Conservation (phyloP, 495 filamentous ascomycete species). For the Penicillium simplicissimum region DNA sequence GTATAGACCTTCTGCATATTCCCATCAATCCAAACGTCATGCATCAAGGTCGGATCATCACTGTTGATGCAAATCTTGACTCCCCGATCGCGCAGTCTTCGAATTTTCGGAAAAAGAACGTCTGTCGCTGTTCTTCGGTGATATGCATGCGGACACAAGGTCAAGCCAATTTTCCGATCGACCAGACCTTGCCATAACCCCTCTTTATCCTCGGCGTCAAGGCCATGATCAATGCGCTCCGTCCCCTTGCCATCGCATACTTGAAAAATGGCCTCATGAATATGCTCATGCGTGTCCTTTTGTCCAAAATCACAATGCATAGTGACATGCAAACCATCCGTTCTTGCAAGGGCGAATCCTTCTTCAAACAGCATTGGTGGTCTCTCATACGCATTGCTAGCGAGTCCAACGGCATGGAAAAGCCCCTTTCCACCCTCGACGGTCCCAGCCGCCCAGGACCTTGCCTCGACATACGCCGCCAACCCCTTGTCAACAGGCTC, state of each 20-base stretch:
- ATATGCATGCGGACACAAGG: slow-evolving; percentile 45
- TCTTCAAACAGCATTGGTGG: slow-evolving; percentile 43
- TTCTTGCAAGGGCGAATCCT: slow-evolving; percentile 33
- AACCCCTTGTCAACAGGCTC: slow-evolving; percentile 30
- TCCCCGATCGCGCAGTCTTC: slow-evolving; percentile 35
- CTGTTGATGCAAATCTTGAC: slow-evolving; percentile 41
- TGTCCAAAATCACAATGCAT: slow-evolving; percentile 49
- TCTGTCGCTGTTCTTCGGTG: slow-evolving; percentile 41
- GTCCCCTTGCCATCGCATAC: slow-evolving; percentile 29
- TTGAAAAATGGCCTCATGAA: slow-evolving; percentile 35
- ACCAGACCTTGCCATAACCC: slow-evolving; percentile 34
- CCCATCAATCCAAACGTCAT: slow-evolving; percentile 44
- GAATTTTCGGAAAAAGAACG: slow-evolving; percentile 41
- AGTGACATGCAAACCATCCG: slow-evolving; percentile 41
- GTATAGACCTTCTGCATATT: slow-evolving; percentile 42
- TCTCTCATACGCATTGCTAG: slow-evolving; percentile 41
- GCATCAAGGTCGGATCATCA: slow-evolving; percentile 47
- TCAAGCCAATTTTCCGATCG: slow-evolving; percentile 37
- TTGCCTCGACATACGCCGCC: slow-evolving; percentile 25
- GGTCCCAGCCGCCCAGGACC: slow-evolving; percentile 31
- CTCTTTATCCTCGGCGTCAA: slow-evolving; percentile 36
- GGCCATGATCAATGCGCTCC: slow-evolving; percentile 47
- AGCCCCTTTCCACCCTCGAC: slow-evolving; percentile 32
- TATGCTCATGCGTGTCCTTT: slow-evolving; percentile 40
- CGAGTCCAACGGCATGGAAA: slow-evolving; percentile 45